Conservation (phyloP, 306 rosid species). For the Gillenia trifoliata region DNA sequence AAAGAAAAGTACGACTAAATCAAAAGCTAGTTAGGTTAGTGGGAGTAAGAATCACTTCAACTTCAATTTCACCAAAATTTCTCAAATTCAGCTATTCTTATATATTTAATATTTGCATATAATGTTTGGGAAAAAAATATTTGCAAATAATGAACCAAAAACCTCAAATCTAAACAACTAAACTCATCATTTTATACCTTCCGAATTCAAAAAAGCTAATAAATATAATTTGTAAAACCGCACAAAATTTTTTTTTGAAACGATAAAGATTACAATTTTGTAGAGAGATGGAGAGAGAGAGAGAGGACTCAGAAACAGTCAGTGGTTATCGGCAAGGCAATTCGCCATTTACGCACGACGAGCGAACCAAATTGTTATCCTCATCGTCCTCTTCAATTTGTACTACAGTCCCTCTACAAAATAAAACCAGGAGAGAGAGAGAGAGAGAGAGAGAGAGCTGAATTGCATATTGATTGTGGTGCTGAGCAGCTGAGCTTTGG, state of each 20-base stretch:
- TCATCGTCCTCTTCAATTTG: slow-evolving; percentile 32
- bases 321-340: slow-evolving; percentile 46
- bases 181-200: not conserved
- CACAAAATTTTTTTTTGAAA: too few species aligned
- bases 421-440: not conserved
- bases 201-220: too few species aligned
- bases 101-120: too few species aligned
- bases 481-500: too few species aligned
- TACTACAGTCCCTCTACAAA: not conserved
- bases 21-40: too few species aligned
- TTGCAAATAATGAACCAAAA: not conserved
- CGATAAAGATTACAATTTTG: not conserved
- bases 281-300: not conserved
- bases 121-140: too few species aligned
- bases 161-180: too few species aligned
- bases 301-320: slow-evolving; percentile 38
- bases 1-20: too few species aligned
- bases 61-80: not conserved
- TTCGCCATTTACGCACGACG: slow-evolving; percentile 61
- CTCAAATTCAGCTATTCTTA: not conserved
- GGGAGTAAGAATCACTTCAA: not conserved
- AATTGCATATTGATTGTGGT: too few species aligned
- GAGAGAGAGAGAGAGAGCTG: not conserved
- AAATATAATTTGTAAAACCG: too few species aligned
- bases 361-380: slow-evolving; percentile 49